These are phyloP conservation scores for Colletotrichum gloeosporioides DNA, from an alignment of 2,329 filamentous ascomycete genomes.

Conservation along the genomic window DNA sequence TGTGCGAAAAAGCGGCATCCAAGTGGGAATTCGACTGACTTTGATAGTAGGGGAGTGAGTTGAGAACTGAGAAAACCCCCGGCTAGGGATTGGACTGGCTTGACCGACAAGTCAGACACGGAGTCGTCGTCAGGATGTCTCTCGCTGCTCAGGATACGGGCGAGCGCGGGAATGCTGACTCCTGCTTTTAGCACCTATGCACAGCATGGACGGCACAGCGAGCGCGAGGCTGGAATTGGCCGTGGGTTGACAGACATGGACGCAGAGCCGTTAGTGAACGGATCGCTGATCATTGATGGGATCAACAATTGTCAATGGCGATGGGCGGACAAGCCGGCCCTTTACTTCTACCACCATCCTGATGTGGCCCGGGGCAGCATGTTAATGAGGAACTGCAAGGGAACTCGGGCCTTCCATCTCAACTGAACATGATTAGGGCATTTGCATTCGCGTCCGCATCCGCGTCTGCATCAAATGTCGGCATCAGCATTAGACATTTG, in stretches of 20 bases:
- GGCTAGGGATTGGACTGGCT: not conserved
- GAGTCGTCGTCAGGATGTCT: conserved; percentile 15
- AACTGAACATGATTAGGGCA: not conserved
- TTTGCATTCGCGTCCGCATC: not conserved
- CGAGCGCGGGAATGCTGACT: conserved; percentile 6
- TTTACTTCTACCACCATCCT: not conserved
- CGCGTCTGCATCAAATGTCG: not conserved
- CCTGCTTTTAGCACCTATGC: not conserved
- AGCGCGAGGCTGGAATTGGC: not conserved
- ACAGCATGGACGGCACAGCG: not conserved
- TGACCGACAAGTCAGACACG: not conserved
- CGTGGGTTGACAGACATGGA: not conserved
- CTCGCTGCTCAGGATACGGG: not conserved
- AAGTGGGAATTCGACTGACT: conserved; percentile 2
- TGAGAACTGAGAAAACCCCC: not conserved
- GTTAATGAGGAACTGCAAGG: not conserved
- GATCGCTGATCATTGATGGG: not conserved
- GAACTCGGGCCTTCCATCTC: not conserved
- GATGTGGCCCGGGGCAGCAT: not conserved
- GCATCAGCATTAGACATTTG: not conserved
- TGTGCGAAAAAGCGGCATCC: conserved; percentile 1
- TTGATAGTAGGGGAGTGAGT: not conserved
- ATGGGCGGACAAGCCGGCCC: conserved; percentile 3
- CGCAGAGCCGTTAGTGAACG: not conserved
- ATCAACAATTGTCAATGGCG: conserved; percentile 1